A percentile compares a stretch with the other conserved stretches of the same genome.
These are phyloP conservation scores for Aciculosporium take DNA, from an alignment of 2,329 filamentous ascomycete genomes.

Conservation along the genomic window DNA sequence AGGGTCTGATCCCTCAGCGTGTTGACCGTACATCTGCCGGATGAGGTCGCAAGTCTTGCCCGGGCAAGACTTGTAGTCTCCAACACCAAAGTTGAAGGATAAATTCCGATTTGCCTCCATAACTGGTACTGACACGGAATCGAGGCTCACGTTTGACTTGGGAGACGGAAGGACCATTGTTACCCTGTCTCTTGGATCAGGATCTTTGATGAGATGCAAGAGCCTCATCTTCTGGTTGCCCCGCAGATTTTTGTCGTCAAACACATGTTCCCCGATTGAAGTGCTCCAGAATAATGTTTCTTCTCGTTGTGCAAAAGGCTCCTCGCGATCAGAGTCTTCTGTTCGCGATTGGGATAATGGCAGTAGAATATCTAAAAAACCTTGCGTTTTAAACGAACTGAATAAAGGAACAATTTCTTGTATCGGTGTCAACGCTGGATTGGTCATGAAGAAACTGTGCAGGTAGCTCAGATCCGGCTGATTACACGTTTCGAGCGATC, in stretches of 20 bases:
- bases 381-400: slow-evolving; percentile 55
- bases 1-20: slow-evolving; percentile 30
- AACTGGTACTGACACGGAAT: slow-evolving; percentile 40
- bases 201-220: slow-evolving; percentile 51
- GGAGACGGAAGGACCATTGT: slow-evolving; percentile 41
- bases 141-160: slow-evolving; percentile 25
- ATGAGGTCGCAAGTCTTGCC: slow-evolving; percentile 22
- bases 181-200: slow-evolving; percentile 32
- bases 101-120: slow-evolving; percentile 39
- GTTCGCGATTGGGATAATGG: slow-evolving; percentile 35
- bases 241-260: slow-evolving; percentile 40
- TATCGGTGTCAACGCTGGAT: slow-evolving; percentile 46
- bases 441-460: slow-evolving; percentile 58
- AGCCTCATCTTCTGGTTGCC: slow-evolving; percentile 57
- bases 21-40: slow-evolving; percentile 18
- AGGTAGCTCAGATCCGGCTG: slow-evolving; percentile 63
- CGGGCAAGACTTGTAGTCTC: slow-evolving; percentile 42
- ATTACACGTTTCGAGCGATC: slow-evolving; percentile 54
- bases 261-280: slow-evolving; percentile 42
- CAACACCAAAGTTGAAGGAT: slow-evolving; percentile 44
- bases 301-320: slow-evolving; percentile 45
- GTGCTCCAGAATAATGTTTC: slow-evolving; percentile 63
- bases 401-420: slow-evolving; percentile 60
- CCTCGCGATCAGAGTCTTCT: slow-evolving; percentile 28
- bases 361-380: slow-evolving; percentile 65